Base-by-base conservation (phyloP, 768 basidiomycete species). In the Clavulina sp. region DNA sequence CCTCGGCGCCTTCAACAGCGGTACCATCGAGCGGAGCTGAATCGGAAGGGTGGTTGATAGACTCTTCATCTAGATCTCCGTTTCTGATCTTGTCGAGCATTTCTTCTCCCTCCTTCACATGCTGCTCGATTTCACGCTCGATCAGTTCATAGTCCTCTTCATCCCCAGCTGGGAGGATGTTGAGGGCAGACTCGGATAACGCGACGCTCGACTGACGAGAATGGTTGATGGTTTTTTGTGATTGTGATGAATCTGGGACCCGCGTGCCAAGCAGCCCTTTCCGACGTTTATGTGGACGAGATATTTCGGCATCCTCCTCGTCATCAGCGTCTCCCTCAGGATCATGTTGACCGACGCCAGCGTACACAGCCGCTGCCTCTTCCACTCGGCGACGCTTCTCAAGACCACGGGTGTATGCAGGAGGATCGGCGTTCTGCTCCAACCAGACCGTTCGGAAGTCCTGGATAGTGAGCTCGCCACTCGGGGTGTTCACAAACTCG, bases 401-500 rank as follows among this genome's bases (percentile, higher is more conserved):
- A 62, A 70, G 77, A 34, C 81, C 83, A 16, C 51, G 41, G 5
- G 77, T 81, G 62, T 81, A 91, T 38, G 89, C 87, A 0, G 89
- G 89, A 3, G 89, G 91, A 59, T 92, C 87, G 73, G 80, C 80
- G 68, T 86, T 84, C 49, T 91, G 85, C 58, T 89, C 85, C 55
- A 92, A 63, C 88, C 86, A 91, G 23, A 92, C 81, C 46, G 74
- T 84, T 49, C 89, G 70, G 62, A 92, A 96, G 64, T 96, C 89
- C 9, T 80, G 79, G 49, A 99, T 69, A 1, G 89, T 92, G 59
- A 96, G 66, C 33, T 73, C 72, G 9, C 86, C 89, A 59, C 84
- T 87, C 0, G 82, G 80, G 1, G 91, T 96, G 58, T 76, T 77
- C 62, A 81, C 86, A 71, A 99, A 99, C 67, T 99, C 95, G 24